Evolutionary conservation across 129 eudicot species (phyloP).

Genomic region (Tagetes erecta): DNA sequence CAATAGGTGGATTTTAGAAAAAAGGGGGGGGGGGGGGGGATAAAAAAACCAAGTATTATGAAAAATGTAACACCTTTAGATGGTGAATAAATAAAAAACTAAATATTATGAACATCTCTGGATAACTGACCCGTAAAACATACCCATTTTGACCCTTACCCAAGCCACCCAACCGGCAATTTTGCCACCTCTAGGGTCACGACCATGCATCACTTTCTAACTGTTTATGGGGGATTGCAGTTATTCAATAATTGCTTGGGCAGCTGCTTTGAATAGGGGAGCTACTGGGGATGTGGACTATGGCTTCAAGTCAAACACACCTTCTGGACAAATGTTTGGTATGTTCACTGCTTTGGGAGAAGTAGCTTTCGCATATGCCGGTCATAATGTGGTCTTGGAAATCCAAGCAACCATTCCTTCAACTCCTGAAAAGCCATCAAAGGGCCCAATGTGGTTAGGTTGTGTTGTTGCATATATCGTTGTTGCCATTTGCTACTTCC

Average conservation of each 20-base stretch:
- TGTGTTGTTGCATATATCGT: conserved; percentile 53
- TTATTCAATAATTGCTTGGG: conserved; percentile 62
- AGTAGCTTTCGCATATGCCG: conserved; percentile 68
- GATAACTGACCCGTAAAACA: too few relatives aligned
- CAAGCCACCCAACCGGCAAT: neutral
- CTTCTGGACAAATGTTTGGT: conserved; percentile 32
- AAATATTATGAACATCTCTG: too few relatives aligned
- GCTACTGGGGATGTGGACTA: conserved; percentile 42
- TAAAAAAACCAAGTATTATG: too few relatives aligned
- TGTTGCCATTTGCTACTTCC: conserved; percentile 70
- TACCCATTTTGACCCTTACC: neutral
- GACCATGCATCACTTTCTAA: neutral
- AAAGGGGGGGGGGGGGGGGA: too few relatives aligned
- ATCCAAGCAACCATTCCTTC: conserved; percentile 89
- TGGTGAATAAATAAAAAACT: too few relatives aligned
- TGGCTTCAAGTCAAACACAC: conserved; percentile 28
- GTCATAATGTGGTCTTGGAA: conserved; percentile 73
- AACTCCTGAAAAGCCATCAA: conserved; percentile 65
- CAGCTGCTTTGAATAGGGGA: conserved; percentile 46
- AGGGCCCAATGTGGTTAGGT: conserved; percentile 69
- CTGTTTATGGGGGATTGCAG: conserved; percentile 33
- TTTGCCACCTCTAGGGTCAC: conserved; percentile 5
- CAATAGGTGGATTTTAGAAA: too few relatives aligned
- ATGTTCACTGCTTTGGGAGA: conserved; percentile 62
- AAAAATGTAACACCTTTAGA: too few relatives aligned